Evolutionary conservation across 768 basidiomycete genomes (phyloP).

Genomic region (Phanerodontia chrysosporium): DNA sequence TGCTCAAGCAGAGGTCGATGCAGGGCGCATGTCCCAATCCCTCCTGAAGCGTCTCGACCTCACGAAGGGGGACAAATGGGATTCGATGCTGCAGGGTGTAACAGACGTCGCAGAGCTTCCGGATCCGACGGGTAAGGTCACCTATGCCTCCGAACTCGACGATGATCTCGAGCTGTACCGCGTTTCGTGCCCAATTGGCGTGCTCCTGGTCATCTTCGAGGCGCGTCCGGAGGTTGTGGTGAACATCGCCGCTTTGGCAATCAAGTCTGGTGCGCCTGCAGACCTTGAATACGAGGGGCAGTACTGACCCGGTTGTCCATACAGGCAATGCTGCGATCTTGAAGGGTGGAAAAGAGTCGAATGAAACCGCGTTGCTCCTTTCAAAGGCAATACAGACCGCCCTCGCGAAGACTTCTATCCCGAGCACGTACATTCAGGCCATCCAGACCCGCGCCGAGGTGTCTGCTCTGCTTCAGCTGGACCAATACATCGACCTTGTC

Average conservation of each 20-base stretch:
- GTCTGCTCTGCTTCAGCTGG: conserved; percentile 77
- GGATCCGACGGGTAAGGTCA: conserved; percentile 81
- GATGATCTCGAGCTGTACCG: conserved; percentile 86
- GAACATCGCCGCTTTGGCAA: conserved; percentile 92
- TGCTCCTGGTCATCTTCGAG: conserved; percentile 94
- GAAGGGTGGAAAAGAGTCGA: conserved; percentile 96
- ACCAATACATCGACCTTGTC: conserved; percentile 93
- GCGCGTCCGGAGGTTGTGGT: conserved; percentile 96
- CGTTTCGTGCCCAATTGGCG: conserved; percentile 95
- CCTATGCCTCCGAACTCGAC: conserved; percentile 88
- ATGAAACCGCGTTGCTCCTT: conserved; percentile 70
- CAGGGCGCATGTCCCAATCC: conserved; percentile 79
- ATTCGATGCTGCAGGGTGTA: conserved; percentile 88
- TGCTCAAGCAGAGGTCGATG: conserved; percentile 71
- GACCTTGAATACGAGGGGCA: background rate
- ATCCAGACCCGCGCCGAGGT: conserved; percentile 92
- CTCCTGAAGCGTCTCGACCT: conserved; percentile 86
- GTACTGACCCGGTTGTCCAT: background rate
- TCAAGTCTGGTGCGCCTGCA: conserved; percentile 79
- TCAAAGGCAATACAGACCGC: conserved; percentile 78
- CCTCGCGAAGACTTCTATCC: conserved; percentile 67
- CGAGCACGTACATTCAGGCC: conserved; percentile 81
- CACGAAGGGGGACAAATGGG: conserved; percentile 81
- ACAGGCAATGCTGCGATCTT: conserved; percentile 94
- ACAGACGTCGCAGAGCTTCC: conserved; percentile 80